Percentiles rank a stretch among this genome's conserved stretches.
Evolutionary conservation across 2,329 filamentous ascomycete genomes (phyloP).

Genomic region (Trichophyton schoenleinii): DNA sequence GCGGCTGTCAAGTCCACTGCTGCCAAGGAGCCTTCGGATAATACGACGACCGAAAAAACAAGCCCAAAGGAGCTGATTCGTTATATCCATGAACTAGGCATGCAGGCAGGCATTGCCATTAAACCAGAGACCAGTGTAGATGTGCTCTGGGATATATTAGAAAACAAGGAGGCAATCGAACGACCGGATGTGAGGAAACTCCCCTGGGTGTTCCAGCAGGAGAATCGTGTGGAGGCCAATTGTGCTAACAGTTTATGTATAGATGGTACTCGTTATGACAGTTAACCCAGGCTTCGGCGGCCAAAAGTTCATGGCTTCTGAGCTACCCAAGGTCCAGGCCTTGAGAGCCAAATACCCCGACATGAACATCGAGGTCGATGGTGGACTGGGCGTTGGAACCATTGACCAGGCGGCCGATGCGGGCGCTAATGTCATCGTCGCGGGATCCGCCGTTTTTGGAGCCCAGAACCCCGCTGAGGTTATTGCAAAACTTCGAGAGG

Average conservation of each 20-base stretch:
- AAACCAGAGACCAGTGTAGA: constrained; percentile 87
- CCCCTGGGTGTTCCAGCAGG: neutral
- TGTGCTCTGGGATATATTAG: constrained; percentile 82
- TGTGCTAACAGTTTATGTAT: neutral
- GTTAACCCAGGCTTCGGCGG: constrained; percentile 95
- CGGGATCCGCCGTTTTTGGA: constrained; percentile 89
- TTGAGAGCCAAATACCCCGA: constrained; percentile 76
- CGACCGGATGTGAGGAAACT: constrained; percentile 64
- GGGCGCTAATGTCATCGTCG: constrained; percentile 95
- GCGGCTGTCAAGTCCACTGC: constrained; percentile 66
- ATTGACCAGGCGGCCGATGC: constrained; percentile 91
- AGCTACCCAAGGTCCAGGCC: constrained; percentile 83
- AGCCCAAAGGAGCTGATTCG: constrained; percentile 72
- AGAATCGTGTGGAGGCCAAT: neutral
- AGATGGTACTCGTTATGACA: constrained; percentile 99
- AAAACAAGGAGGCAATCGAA: constrained; percentile 58
- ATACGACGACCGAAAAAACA: constrained; percentile 55
- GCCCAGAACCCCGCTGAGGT: constrained; percentile 79
- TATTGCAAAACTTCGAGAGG: constrained; percentile 64
- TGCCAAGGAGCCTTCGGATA: constrained; percentile 63
- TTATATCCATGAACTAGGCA: constrained; percentile 77
- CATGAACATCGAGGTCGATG: constrained; percentile 94
- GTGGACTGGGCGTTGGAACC: constrained; percentile 73
- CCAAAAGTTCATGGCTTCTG: constrained; percentile 95
- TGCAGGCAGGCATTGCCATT: constrained; percentile 88